A percentile compares a stretch with the other conserved stretches of the same genome.
phyloP scores from a whole-genome alignment of 164 flowering plant species.

The Macadamia integrifolia region DNA sequence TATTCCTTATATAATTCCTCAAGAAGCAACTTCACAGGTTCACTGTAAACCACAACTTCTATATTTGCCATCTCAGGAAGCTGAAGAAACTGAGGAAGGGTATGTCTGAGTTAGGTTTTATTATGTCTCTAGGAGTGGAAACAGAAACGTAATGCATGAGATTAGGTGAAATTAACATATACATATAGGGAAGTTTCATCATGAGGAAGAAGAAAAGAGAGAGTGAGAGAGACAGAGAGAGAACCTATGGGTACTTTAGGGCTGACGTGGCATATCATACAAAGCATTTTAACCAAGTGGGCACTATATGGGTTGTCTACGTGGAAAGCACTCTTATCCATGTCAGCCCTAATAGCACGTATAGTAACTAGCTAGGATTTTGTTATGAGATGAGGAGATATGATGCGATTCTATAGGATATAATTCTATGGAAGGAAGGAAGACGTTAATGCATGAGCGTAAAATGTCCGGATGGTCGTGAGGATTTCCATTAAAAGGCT shows the following conservation, averaged over 20 bases:
- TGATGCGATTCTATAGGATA: background rate
- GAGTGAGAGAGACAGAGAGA: no score
- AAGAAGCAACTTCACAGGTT: no score
- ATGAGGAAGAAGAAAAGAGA: no score
- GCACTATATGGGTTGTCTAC: no score
- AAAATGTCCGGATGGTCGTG: conserved; percentile 19
- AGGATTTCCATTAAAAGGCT: conserved; percentile 25
- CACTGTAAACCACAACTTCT: background rate
- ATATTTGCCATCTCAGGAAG: background rate
- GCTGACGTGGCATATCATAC: no score
- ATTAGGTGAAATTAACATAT: background rate
- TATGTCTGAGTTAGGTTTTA: background rate
- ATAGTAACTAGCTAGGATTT: no score
- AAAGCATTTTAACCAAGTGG: no score
- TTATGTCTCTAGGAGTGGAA: background rate
- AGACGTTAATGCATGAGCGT: conserved; percentile 20
- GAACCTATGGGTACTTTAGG: no score
- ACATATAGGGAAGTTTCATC: no score
- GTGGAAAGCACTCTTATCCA: no score
- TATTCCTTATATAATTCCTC: background rate
- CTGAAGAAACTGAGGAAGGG: background rate
- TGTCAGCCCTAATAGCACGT: no score
- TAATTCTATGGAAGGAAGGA: background rate
- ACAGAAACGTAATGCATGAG: background rate
- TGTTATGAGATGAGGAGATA: background rate